Conservation (phyloP, 2,329 filamentous ascomycete species). For the Bipolaris oryzae region DNA sequence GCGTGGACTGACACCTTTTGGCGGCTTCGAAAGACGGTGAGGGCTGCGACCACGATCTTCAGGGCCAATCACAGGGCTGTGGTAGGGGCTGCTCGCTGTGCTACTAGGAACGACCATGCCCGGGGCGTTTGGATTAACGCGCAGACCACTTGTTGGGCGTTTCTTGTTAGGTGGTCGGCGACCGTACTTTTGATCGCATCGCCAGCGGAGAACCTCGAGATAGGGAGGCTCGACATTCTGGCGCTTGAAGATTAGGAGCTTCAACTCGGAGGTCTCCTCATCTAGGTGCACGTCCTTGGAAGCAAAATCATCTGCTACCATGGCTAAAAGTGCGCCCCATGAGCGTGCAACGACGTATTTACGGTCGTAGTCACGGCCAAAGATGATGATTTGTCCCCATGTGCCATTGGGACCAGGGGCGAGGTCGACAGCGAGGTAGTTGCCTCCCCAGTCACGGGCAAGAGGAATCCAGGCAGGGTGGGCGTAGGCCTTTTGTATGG, state of each 20-base stretch:
- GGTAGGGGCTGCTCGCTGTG: slow-evolving; percentile 65
- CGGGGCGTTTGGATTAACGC: slow-evolving; percentile 59
- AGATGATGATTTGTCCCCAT: slow-evolving; percentile 97
- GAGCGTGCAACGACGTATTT: slow-evolving; percentile 96
- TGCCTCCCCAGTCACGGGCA: slow-evolving; percentile 97
- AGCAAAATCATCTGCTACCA: slow-evolving; percentile 88
- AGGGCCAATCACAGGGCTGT: slow-evolving; percentile 64
- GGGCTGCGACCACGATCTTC: slow-evolving; percentile 71
- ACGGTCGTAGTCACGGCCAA: slow-evolving; percentile 96
- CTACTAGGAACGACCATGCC: slow-evolving; percentile 53
- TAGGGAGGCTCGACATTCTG: slow-evolving; percentile 90
- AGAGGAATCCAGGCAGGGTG: slow-evolving; percentile 96
- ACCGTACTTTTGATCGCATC: slow-evolving; percentile 93
- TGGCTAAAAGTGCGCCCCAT: slow-evolving; percentile 85
- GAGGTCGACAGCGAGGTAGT: slow-evolving; percentile 92
- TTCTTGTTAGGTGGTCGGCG: slow-evolving; percentile 60
- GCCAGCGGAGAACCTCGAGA: slow-evolving; percentile 93
- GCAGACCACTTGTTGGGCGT: slow-evolving; percentile 55
- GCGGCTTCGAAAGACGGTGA: slow-evolving; percentile 68
- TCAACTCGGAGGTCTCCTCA: slow-evolving; percentile 89
- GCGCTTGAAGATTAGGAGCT: slow-evolving; percentile 81
- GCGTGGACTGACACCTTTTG: slow-evolving; percentile 65
- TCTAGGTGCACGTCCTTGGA: slow-evolving; percentile 92
- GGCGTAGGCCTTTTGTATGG: slow-evolving; percentile 90
- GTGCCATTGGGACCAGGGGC: slow-evolving; percentile 86